Evolutionary conservation across 805 yeast genomes (phyloP).

Genomic region (Saccharomyces mikatae): DNA sequence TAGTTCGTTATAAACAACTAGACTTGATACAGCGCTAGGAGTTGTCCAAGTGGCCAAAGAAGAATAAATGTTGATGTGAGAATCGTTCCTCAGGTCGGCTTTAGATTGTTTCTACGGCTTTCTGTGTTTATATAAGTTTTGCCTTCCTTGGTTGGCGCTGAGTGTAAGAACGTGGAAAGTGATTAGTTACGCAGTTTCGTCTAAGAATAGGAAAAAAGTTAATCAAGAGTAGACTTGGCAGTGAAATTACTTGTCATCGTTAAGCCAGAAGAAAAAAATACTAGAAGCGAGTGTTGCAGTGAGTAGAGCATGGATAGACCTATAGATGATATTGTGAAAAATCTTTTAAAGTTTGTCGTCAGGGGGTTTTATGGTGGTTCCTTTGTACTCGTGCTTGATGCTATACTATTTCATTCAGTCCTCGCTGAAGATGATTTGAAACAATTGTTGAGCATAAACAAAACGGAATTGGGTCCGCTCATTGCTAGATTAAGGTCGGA

Average conservation of each 20-base stretch:
- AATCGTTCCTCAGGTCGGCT: too few species aligned
- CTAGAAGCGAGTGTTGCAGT: neutral
- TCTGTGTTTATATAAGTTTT: too few species aligned
- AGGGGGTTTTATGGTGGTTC: conserved; percentile 82
- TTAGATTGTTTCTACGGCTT: too few species aligned
- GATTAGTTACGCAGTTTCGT: neutral
- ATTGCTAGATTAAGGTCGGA: conserved; percentile 82
- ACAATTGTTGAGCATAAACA: conserved; percentile 69
- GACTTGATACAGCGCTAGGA: neutral
- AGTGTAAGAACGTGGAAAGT: neutral
- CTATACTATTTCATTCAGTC: conserved; percentile 79
- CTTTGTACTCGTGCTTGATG: conserved; percentile 80
- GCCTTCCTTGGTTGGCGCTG: too few species aligned
- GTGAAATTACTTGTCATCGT: neutral
- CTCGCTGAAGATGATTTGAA: conserved; percentile 87
- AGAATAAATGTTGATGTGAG: too few species aligned
- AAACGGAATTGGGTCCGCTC: conserved; percentile 76
- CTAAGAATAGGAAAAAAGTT: neutral
- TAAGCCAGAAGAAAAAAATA: neutral
- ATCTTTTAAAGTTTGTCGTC: conserved; percentile 63
- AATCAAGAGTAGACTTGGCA: neutral
- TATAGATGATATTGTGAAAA: conserved; percentile 36
- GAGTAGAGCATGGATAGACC: conserved; percentile 25
- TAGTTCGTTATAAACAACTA: neutral
- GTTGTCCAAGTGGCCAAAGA: too few species aligned